Evolutionary conservation across 768 basidiomycete species (phyloP), one percentile per base, ranked within the genome.

Genomic region (Amanita fuliginea): DNA sequence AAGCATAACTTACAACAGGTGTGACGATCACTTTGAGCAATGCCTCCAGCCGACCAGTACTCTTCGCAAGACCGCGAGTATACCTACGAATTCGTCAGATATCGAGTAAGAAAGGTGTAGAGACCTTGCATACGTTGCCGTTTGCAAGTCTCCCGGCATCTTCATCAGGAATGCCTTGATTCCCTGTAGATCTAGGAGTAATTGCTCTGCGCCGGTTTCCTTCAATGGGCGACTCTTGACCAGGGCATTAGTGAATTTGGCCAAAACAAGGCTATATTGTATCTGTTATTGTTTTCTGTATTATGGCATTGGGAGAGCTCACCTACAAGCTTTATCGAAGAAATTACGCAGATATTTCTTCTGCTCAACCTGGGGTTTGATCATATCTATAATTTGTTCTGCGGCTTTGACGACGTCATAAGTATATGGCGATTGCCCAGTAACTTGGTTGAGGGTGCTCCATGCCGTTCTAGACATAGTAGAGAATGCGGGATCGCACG

Each of bases 21-120:
- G 91, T 94, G 18, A 97, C 81, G 48, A 98, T 87, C 51, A 96
- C 90, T 66, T 99, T 98, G 47, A 99, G 77, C 57, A 99, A 69
- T 1, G 91, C 89, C 64, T 99, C 96, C 40, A 98, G 64, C 44
- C 84, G 77, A 2, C 81, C 77, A 0, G 88, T 87, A 36, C 76
- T 83, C 56, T 92, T 95, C 22, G 75, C 81, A 34, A 98, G 72
- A 51, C 82, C 82, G 39, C 86, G 81, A 6, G 82, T 80, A 61
- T 94, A 97, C 30, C 92, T 94, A 60, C 51, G 19, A 28, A 58
- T 41, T 10, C 30, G 36, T 33, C 24, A 51, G 41, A 41, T n/a
- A n/a, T 24, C 19, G 13, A 40, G 44, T 40, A 46, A n/a, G 35
- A 28, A 28, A 1, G 54, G 42, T 19, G 19, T 18, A 24, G 9